A percentile compares a stretch with the other conserved stretches of the same genome.
Evolutionary conservation across 1,139 yeast species (phyloP).

Genomic region (Yamadazyma spencermartinsiae): DNA sequence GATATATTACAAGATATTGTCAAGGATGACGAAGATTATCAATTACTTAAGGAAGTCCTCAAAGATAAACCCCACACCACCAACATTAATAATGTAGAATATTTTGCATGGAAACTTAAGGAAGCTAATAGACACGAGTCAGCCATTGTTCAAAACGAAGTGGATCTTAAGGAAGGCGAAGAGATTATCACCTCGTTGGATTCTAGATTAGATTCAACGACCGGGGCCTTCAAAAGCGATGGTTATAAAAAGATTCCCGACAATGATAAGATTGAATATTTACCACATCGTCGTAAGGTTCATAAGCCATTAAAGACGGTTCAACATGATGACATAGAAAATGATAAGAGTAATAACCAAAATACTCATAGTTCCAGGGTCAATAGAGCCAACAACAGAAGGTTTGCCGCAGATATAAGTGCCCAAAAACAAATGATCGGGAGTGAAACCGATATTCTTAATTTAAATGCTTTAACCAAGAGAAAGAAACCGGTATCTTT

Average conservation of each 20-base stretch:
- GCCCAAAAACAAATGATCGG: slow-evolving; percentile 79
- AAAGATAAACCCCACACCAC: slow-evolving; percentile 22
- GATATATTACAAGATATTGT: slow-evolving; percentile 53
- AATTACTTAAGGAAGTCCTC: slow-evolving; percentile 49
- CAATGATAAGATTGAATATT: slow-evolving; percentile 67
- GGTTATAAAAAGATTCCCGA: slow-evolving; percentile 79
- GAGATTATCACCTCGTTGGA: slow-evolving; percentile 27
- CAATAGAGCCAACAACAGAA: slow-evolving; percentile 83
- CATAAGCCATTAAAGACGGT: slow-evolving; percentile 57
- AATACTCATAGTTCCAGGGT: slow-evolving; percentile 70
- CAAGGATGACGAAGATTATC: slow-evolving; percentile 75
- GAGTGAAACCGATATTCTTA: slow-evolving; percentile 76
- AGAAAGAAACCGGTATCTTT: slow-evolving; percentile 92
- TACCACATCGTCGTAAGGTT: slow-evolving; percentile 70
- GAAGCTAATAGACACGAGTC: slow-evolving; percentile 26
- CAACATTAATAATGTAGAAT: slow-evolving; percentile 44
- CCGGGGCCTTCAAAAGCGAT: slow-evolving; percentile 71
- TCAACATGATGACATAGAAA: slow-evolving; percentile 56
- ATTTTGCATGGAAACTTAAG: slow-evolving; percentile 70
- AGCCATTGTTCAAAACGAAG: slow-evolving; percentile 25
- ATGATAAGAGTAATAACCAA: slow-evolving; percentile 23
- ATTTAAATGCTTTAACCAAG: slow-evolving; percentile 76
- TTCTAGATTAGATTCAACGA: slow-evolving; percentile 39
- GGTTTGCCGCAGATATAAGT: slow-evolving; percentile 88
- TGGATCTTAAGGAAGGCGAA: slow-evolving; percentile 19